phyloP scores from a whole-genome alignment of 768 basidiomycete genomes.

The Glaciozyma antarctica region DNA sequence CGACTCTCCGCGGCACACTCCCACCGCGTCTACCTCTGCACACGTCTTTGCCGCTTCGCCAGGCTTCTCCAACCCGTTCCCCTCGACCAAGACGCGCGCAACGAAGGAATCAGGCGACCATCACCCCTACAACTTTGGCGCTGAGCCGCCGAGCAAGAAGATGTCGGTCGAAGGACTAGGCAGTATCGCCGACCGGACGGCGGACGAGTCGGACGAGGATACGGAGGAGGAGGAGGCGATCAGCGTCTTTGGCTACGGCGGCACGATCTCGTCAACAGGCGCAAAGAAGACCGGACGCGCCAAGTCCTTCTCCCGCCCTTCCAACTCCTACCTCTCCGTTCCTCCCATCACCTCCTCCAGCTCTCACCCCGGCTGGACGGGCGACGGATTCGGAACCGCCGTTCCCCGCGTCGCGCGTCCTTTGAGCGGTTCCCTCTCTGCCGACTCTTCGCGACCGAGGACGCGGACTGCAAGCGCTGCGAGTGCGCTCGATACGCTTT shows the following conservation, averaged over 20 bases:
- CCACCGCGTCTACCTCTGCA: background rate
- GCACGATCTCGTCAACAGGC: constrained; percentile 1
- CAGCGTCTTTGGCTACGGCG: constrained; percentile 18
- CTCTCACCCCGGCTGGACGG: constrained; percentile 19
- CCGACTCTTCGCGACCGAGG: background rate
- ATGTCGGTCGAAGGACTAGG: constrained; percentile 25
- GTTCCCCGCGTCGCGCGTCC: background rate
- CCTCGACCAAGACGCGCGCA: background rate
- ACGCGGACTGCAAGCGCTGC: constrained; percentile 4
- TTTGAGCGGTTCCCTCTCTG: background rate
- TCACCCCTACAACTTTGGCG: background rate
- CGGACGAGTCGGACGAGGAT: constrained; percentile 1
- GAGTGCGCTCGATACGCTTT: constrained; percentile 20
- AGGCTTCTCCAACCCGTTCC: background rate
- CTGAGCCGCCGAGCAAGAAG: constrained; percentile 24
- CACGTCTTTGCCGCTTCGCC: background rate
- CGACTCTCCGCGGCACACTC: background rate
- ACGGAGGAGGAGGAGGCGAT: constrained; percentile 14
- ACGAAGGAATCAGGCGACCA: background rate
- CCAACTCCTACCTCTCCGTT: constrained; percentile 22
- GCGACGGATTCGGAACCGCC: background rate
- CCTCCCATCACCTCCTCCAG: constrained; percentile 19
- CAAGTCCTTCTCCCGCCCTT: constrained; percentile 22
- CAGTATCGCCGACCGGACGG: background rate
- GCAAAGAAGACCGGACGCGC: constrained; percentile 5